These are phyloP conservation scores for Thalassiosira hispida DNA, from an alignment of 352 stramenopile genomes.

Conservation along the genomic window DNA sequence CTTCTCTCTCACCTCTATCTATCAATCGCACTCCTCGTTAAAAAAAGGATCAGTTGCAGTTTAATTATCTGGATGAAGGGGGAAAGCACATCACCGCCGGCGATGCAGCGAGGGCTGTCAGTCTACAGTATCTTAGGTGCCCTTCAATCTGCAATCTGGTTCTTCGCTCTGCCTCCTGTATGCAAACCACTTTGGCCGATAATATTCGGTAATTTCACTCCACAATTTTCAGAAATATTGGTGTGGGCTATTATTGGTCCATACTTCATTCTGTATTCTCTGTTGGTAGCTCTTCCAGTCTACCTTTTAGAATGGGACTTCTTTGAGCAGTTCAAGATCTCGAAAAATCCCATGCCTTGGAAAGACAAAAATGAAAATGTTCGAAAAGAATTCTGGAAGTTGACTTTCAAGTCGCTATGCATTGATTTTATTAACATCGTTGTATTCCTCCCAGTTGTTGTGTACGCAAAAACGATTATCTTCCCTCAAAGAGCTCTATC, in stretches of 20 bases:
- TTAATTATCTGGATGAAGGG: too few species aligned
- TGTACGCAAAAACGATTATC: slow-evolving; percentile 30
- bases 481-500: slow-evolving; percentile 14
- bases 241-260: slow-evolving; percentile 16
- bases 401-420: slow-evolving; percentile 22
- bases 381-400: slow-evolving; percentile 31
- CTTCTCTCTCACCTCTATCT: too few species aligned
- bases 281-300: slow-evolving; percentile 25
- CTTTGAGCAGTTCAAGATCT: slow-evolving; percentile 55
- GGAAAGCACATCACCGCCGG: background rate
- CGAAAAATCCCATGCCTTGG: slow-evolving; percentile 45
- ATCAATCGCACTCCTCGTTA: too few species aligned
- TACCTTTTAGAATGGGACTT: slow-evolving; percentile 41
- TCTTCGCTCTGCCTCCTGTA: slow-evolving; percentile 31
- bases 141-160: slow-evolving; percentile 37
- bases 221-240: slow-evolving; percentile 15
- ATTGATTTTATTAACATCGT: slow-evolving; percentile 17
- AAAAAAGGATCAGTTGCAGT: too few species aligned
- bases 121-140: slow-evolving; percentile 38
- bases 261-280: slow-evolving; percentile 26
- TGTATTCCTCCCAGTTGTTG: slow-evolving; percentile 18
- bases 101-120: slow-evolving; percentile 27
- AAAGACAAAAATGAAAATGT: slow-evolving; percentile 7
- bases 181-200: slow-evolving; percentile 24
- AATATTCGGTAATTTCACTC: slow-evolving; percentile 20